These are phyloP conservation scores for Dichomitus squalens DNA, from an alignment of 1,284 basidiomycete genomes.

Conservation along the genomic window DNA sequence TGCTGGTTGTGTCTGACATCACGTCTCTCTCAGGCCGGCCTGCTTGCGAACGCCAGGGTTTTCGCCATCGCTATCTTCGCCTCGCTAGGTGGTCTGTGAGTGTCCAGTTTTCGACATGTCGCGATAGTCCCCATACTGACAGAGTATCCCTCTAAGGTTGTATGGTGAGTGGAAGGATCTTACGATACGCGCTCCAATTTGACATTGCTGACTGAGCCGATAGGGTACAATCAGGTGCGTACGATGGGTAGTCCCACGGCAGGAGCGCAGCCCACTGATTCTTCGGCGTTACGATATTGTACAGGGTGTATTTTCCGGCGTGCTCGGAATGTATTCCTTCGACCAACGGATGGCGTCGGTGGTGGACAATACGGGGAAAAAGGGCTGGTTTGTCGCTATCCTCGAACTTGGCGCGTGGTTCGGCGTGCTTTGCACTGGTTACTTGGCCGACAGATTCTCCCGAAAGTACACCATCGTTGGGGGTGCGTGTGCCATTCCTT, in stretches of 20 bases:
- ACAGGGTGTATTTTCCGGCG: constrained; percentile 74
- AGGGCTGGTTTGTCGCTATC: constrained; percentile 73
- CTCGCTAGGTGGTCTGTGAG: constrained; percentile 70
- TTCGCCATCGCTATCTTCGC: constrained; percentile 73
- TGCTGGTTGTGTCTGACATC: background rate
- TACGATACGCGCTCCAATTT: background rate
- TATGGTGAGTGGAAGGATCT: constrained; percentile 21
- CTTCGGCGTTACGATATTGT: background rate
- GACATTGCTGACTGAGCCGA: constrained; percentile 1
- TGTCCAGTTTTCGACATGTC: constrained; percentile 13
- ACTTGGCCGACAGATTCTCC: constrained; percentile 71
- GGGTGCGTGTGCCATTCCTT: constrained; percentile 40
- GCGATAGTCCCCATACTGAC: constrained; percentile 11
- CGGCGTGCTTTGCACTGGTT: constrained; percentile 69
- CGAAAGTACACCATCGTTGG: constrained; percentile 72
- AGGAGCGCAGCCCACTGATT: constrained; percentile 12
- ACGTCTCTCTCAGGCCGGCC: constrained; percentile 48
- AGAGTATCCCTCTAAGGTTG: constrained; percentile 7
- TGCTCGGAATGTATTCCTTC: constrained; percentile 64
- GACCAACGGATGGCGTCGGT: constrained; percentile 54
- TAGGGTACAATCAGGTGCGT: constrained; percentile 68
- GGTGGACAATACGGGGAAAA: constrained; percentile 49
- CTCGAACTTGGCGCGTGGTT: constrained; percentile 75
- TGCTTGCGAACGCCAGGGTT: constrained; percentile 61
- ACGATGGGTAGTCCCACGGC: background rate